Conservation (phyloP, 139 green algal genomes). For the Chlamydomonas asymmetrica region DNA sequence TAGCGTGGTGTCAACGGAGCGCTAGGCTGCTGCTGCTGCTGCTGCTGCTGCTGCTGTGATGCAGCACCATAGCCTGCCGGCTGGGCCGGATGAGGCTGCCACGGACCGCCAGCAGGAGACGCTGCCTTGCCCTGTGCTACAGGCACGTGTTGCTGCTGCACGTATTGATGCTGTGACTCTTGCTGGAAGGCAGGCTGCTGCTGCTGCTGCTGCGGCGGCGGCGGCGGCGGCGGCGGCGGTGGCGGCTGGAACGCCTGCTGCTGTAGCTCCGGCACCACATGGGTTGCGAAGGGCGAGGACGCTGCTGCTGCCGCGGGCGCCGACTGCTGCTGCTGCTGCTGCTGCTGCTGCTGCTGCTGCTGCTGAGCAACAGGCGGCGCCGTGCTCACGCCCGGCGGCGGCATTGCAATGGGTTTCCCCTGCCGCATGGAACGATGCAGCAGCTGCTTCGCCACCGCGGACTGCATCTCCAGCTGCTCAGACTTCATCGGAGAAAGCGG, state of each 20-base stretch:
- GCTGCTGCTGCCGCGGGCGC: not conserved
- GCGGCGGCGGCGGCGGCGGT: slow-evolving; percentile 3
- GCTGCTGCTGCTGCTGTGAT: no score
- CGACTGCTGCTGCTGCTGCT: not conserved
- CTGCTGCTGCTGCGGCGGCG: not conserved
- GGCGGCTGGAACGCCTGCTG: slow-evolving; percentile 19
- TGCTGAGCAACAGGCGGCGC: not conserved
- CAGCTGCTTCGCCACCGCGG: slow-evolving; percentile 5
- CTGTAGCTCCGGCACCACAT: not conserved
- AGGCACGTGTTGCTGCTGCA: no score
- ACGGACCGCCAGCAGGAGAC: no score
- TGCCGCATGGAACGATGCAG: slow-evolving; percentile 6
- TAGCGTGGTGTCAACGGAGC: no score
- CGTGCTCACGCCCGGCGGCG: slow-evolving; percentile 10
- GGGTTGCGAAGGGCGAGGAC: no score
- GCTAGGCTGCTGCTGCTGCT: no score
- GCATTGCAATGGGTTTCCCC: not conserved
- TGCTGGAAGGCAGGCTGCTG: no score
- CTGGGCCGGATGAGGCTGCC: no score
- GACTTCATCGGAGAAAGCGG: not conserved
- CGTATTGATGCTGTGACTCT: no score
- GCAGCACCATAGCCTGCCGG: no score
- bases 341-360: not conserved
- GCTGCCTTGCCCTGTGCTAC: no score
- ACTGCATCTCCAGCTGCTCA: not conserved